Base-by-base conservation (phyloP, 116 monocot species). In the Posidonia oceanica region DNA sequence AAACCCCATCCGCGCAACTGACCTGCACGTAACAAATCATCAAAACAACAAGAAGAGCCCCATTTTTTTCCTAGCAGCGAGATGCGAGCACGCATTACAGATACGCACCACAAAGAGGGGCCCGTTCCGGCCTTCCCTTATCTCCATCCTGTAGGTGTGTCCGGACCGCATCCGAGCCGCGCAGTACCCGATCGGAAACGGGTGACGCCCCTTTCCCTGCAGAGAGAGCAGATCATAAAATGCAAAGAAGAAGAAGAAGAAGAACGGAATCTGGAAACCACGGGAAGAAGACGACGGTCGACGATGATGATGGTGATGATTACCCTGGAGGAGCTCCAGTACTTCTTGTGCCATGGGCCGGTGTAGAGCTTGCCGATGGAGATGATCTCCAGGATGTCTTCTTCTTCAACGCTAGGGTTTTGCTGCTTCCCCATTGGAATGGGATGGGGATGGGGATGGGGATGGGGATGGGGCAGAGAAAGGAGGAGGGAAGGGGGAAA, bases 271-370 rank as follows among this genome's bases (percentile, higher is more conserved):
- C 36, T 29, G 7, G 22, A 61, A 61, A 15, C 6, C 13, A 62
- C 7, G 55, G 23, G 0, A 38, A 65, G 37, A 14, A 58, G n/a
- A 4, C 44, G 10, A 59, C 36, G 21, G 67, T 23, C 58, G 40
- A 48, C n/a, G 64, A 20, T 71, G 11, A 39, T 29, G 1, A 29
- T 29, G 29, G 57, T 38, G 23, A 17, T 7, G 2, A n/a, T 14
- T 75, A 94, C 94, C 91, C 94, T 76, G 44, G 94, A 86, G 70
- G 72, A 86, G 75, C 84, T 94, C 94, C 94, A 94, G 79, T 94
- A 94, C 81, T 94, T 94, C 86, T 94, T 94, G 69, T 86, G 82
- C 94, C 85, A 87, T 3, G 78, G 80, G 15, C 94, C 94, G 10
- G 54, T 39, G 73, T 88, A 86, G 17, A 94, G 73, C 18, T 80